Base-by-base conservation (phyloP, 2,329 filamentous ascomycete species). In the Trichoderma sp. region DNA sequence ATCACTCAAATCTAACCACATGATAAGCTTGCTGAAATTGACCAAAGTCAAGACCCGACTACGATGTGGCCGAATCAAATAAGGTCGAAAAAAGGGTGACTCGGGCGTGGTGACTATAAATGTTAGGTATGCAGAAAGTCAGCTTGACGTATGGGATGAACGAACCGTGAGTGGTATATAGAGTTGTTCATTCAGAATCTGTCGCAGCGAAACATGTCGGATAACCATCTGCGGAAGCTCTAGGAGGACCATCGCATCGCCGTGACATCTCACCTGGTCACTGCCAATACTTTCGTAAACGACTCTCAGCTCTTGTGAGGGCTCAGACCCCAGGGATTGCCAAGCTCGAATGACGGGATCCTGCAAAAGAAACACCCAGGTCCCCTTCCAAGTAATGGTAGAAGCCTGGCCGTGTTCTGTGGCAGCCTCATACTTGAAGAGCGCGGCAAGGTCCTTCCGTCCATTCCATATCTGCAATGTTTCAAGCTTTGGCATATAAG, bases 401-500 rank as follows among this genome's bases (percentile, higher is more conserved):
- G 57, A 48, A 52, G 66, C 58, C 5, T 63, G 47, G n/a, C 62
- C 39, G 51, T 28, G 28, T 19, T 58, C 45, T 14, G 41, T 26
- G 28, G 19, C 19, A 10, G 45, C 56, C 26, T 70, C 56, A 63
- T 69, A 73, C 39, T 66, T 66, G 14, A 74, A 74, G 15, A 73
- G 66, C 60, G 67, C 67, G 2, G 70, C 71, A 59, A 72, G 12
- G 1, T 67, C 65, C 43, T 57, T n/a, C 66, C 64, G 51, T 15
- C 73, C 74, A 60, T 76, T 76, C 75, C 74, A 77, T 48, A 76
- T 69, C 47, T 76, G 71, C 72, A 76, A 70, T 34, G 67, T 72
- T 63, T 72, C 44, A 34, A 75, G 71, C 21, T 68, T 70, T 21
- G 74, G 73, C 71, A 76, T 75, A 45, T 67, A 68, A 15, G 45